A percentile compares a stretch with the other conserved stretches of the same genome.
phyloP scores from a whole-genome alignment of 176 grass and related monocot species.

The Rhipidocladum racemiflorum region DNA sequence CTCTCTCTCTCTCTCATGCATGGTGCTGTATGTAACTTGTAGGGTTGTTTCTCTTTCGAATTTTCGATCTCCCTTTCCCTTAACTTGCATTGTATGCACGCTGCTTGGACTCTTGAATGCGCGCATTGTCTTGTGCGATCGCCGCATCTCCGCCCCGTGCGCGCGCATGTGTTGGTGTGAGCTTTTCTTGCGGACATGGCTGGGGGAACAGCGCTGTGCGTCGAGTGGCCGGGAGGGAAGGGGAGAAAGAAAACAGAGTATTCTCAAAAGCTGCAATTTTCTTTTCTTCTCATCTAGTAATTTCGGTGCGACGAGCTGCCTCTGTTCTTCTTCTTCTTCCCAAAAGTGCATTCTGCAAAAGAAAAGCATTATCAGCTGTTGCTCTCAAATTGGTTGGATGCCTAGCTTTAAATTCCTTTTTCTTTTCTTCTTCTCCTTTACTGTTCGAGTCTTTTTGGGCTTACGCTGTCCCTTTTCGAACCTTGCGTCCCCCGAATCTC shows the following conservation, averaged over 20 bases:
- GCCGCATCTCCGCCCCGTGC: background rate
- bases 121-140: conserved; percentile 21
- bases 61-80: background rate
- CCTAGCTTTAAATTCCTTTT: background rate
- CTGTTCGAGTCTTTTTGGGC: conserved; percentile 51
- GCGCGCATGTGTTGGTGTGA: background rate
- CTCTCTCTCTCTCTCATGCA: background rate
- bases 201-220: background rate
- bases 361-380: background rate
- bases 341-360: conserved; percentile 5
- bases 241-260: no score
- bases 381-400: background rate
- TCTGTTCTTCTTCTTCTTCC: background rate
- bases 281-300: background rate
- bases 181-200: conserved; percentile 15
- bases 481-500: conserved; percentile 34
- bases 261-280: background rate
- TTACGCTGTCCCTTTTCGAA: conserved; percentile 42
- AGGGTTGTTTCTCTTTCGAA: background rate
- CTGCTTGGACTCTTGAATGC: background rate
- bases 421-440: background rate
- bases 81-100: background rate
- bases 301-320: background rate
- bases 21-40: background rate
- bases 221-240: background rate